These are phyloP conservation scores for Mucor racemosus DNA, from an alignment of 371 early-diverging fungal species.

Conservation along the genomic window DNA sequence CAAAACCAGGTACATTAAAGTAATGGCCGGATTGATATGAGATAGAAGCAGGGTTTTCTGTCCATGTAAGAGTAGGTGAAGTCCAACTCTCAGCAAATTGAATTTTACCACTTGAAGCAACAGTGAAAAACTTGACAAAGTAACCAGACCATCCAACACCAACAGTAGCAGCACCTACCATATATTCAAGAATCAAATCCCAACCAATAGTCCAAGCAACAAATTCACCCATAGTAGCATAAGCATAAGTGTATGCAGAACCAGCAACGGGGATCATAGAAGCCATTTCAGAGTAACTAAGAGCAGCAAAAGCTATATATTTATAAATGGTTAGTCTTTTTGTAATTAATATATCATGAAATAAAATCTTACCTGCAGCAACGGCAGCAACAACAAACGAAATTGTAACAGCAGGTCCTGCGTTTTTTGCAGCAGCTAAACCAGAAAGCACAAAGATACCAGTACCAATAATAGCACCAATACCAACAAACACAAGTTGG, in stretches of 20 bases:
- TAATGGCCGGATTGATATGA: constrained; percentile 53
- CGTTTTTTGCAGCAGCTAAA: constrained; percentile 73
- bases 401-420: constrained; percentile 83
- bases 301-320: constrained; percentile 63
- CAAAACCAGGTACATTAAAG: constrained; percentile 78
- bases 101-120: constrained; percentile 55
- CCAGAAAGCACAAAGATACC: constrained; percentile 71
- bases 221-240: constrained; percentile 85
- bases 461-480: constrained; percentile 80
- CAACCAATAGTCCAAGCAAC: constrained; percentile 86
- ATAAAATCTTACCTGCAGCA: constrained; percentile 49
- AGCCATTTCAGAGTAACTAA: constrained; percentile 85
- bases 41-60: constrained; percentile 45
- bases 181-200: constrained; percentile 85
- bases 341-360: neutral
- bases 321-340: neutral
- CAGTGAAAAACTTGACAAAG: constrained; percentile 67
- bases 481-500: constrained; percentile 60
- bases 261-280: constrained; percentile 86
- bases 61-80: constrained; percentile 67
- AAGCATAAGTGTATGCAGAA: constrained; percentile 83
- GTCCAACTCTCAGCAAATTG: constrained; percentile 58
- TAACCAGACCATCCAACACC: constrained; percentile 84
- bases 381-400: constrained; percentile 80
- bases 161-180: constrained; percentile 77